A percentile compares a stretch with the other conserved stretches of the same genome.
These are phyloP conservation scores for Coemansia sp. DNA, from an alignment of 192 early-diverging fungal species.

Conservation along the genomic window DNA sequence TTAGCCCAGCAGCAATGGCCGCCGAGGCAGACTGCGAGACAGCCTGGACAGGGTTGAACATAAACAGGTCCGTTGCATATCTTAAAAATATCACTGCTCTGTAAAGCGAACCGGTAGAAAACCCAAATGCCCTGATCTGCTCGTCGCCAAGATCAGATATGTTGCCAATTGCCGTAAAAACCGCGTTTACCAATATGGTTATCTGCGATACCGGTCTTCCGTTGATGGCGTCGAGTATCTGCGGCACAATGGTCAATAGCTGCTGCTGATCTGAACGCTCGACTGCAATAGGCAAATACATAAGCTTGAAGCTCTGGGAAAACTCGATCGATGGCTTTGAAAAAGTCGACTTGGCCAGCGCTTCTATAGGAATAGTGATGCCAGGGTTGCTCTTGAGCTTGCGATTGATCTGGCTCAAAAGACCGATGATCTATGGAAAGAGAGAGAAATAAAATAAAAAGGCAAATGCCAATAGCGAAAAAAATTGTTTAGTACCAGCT, in stretches of 20 bases:
- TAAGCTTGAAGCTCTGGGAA: constrained; percentile 74
- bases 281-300: constrained; percentile 83
- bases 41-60: constrained; percentile 12
- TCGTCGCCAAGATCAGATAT: constrained; percentile 21
- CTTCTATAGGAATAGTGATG: constrained; percentile 60
- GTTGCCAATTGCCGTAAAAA: constrained; percentile 58
- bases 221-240: constrained; percentile 61
- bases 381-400: constrained; percentile 63
- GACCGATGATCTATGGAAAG: constrained; percentile 60
- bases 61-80: constrained; percentile 19
- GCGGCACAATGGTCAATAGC: constrained; percentile 53
- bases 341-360: constrained; percentile 61
- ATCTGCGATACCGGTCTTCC: constrained; percentile 59
- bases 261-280: constrained; percentile 52
- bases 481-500: too few relatives aligned
- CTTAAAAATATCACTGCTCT: constrained; percentile 15
- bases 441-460: too few relatives aligned
- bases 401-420: constrained; percentile 83
- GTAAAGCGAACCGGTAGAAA: background rate
- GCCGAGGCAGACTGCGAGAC: background rate
- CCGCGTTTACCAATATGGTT: constrained; percentile 59
- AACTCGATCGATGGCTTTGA: constrained; percentile 45
- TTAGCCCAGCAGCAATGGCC: constrained; percentile 19
- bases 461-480: too few relatives aligned
- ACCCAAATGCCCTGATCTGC: constrained; percentile 13